A percentile compares a stretch with the other conserved stretches of the same genome.
These are phyloP conservation scores for Colletotrichum shisoi DNA, from an alignment of 2,329 filamentous ascomycete genomes.

Conservation along the genomic window DNA sequence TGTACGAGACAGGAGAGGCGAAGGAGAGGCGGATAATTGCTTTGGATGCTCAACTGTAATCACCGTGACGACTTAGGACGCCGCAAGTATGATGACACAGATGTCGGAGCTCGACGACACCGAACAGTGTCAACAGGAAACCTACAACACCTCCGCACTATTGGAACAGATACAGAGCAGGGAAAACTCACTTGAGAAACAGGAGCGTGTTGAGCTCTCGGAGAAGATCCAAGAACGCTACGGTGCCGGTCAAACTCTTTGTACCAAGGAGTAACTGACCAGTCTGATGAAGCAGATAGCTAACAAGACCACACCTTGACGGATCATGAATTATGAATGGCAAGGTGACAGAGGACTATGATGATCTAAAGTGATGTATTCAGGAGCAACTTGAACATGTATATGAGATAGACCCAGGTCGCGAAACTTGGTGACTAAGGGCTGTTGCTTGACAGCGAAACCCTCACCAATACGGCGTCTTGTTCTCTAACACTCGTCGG, in stretches of 20 bases:
- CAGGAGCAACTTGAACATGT: neutral
- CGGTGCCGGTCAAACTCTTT: slow-evolving; percentile 1
- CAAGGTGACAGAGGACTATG: neutral
- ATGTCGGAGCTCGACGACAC: too few species aligned
- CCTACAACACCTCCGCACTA: too few species aligned
- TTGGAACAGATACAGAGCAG: neutral
- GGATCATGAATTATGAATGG: slow-evolving; percentile 3
- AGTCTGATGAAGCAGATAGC: slow-evolving; percentile 1
- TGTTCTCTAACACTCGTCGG: neutral
- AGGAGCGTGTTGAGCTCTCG: neutral
- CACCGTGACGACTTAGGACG: too few species aligned
- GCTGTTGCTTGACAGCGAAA: neutral
- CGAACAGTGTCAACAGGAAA: too few species aligned
- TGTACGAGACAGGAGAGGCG: neutral
- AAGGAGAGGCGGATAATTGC: neutral
- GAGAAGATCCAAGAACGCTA: slow-evolving; percentile 5
- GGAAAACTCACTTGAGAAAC: neutral
- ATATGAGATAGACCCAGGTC: neutral
- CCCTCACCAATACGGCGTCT: neutral
- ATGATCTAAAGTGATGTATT: neutral
- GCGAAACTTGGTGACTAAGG: neutral
- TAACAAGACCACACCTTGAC: neutral
- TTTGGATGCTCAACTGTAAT: too few species aligned
- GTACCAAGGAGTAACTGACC: slow-evolving; percentile 1
- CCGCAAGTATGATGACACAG: too few species aligned